phyloP scores from a whole-genome alignment of 805 yeast genomes.

The Pichia gijzeniarum region DNA sequence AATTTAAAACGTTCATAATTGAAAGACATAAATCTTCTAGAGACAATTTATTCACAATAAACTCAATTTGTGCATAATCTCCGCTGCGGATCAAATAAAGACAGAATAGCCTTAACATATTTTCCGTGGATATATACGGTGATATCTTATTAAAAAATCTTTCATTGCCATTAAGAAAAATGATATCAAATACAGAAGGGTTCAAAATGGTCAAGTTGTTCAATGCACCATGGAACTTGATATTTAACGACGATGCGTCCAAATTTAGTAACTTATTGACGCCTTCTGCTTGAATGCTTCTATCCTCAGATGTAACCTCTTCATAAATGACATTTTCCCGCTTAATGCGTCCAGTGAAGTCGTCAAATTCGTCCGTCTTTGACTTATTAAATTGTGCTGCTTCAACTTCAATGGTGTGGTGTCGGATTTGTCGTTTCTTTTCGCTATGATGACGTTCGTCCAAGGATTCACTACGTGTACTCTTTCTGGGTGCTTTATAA shows the following conservation, averaged over 20 bases:
- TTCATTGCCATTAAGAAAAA: conserved; percentile 15
- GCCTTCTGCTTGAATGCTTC: conserved; percentile 17
- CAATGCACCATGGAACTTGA: conserved; percentile 20
- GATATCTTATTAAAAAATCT: conserved; percentile 12
- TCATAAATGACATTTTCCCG: conserved; percentile 21
- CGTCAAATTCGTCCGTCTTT: conserved; percentile 14
- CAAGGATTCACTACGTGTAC: conserved; percentile 1
- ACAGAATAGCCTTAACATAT: conserved; percentile 24
- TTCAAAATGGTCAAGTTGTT: conserved; percentile 20
- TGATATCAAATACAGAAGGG: conserved; percentile 19
- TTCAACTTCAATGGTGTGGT: conserved; percentile 11
- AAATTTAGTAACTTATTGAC: conserved; percentile 12
- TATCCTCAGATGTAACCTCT: conserved; percentile 21
- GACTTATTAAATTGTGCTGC: conserved; percentile 1
- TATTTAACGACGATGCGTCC: conserved; percentile 10
- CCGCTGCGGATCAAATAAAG: conserved; percentile 11
- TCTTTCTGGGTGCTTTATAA: conserved; percentile 2
- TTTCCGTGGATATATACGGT: conserved; percentile 22
- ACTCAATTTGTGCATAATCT: conserved; percentile 3
- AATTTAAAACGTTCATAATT: conserved; percentile 17
- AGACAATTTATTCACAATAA: conserved; percentile 14
- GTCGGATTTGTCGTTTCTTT: conserved; percentile 11
- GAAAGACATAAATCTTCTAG: conserved; percentile 23
- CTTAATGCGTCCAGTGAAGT: conserved; percentile 18
- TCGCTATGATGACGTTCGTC: conserved; percentile 10